These are phyloP conservation scores for Calonectria montana DNA, from an alignment of 2,329 filamentous ascomycete species.

Conservation along the genomic window DNA sequence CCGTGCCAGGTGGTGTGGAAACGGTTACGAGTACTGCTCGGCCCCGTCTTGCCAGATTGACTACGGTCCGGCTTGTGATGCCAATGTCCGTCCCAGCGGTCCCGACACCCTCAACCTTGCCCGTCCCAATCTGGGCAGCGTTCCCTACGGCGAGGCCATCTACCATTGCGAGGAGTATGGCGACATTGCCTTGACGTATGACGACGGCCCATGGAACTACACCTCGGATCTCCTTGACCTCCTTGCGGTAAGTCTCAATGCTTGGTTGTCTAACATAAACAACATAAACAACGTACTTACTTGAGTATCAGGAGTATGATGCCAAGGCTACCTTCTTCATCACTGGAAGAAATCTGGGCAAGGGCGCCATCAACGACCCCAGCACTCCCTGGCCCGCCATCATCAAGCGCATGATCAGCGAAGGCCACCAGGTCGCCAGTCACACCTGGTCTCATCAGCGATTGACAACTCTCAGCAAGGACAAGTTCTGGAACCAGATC, in stretches of 20 bases:
- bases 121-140: constrained; percentile 63
- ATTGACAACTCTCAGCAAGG: constrained; percentile 49
- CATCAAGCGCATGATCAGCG: constrained; percentile 58
- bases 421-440: constrained; percentile 71
- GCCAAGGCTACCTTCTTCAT: constrained; percentile 55
- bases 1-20: constrained; percentile 64
- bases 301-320: constrained; percentile 42
- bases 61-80: constrained; percentile 71
- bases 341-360: constrained; percentile 51
- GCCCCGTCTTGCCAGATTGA: constrained; percentile 71
- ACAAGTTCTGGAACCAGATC: constrained; percentile 54
- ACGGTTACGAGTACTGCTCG: constrained; percentile 65
- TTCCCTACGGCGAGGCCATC: constrained; percentile 68
- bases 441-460: constrained; percentile 62
- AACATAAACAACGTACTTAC: constrained; percentile 1
- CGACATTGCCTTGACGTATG: constrained; percentile 57
- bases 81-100: constrained; percentile 63
- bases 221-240: constrained; percentile 55
- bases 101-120: constrained; percentile 64
- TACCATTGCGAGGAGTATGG: constrained; percentile 49
- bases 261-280: no score
- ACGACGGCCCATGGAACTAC: constrained; percentile 58
- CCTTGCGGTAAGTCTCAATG: constrained; percentile 37
- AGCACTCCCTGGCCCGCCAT: constrained; percentile 48
- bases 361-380: constrained; percentile 56